Evolutionary conservation across 176 grass and related monocot species (phyloP).

Genomic region (Secale cereale): DNA sequence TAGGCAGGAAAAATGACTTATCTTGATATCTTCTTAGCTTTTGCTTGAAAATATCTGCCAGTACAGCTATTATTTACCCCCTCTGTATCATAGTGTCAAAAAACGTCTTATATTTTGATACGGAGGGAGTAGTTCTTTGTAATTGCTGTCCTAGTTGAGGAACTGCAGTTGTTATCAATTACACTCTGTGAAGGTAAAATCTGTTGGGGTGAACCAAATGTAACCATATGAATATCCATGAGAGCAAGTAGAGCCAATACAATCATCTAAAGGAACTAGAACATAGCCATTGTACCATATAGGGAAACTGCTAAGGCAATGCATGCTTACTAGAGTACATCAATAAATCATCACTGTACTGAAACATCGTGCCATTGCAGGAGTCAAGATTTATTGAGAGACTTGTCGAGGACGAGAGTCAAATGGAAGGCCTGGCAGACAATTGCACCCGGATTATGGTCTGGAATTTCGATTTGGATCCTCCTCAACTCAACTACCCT

Average conservation of each 20-base stretch:
- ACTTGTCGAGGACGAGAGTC: slow-evolving; percentile 87
- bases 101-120: no score
- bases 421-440: slow-evolving; percentile 88
- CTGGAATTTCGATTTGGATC: slow-evolving; percentile 70
- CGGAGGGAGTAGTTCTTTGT: not conserved
- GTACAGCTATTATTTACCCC: not conserved
- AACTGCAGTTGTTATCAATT: not conserved
- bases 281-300: slow-evolving; percentile 1
- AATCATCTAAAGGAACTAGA: not conserved
- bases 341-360: slow-evolving; percentile 3
- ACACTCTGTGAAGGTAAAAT: not conserved
- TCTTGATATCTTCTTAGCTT: slow-evolving; percentile 1
- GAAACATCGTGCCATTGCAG: slow-evolving; percentile 52
- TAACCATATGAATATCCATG: not conserved
- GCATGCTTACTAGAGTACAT: not conserved
- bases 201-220: not conserved
- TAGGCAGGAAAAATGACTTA: not conserved
- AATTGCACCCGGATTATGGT: slow-evolving; percentile 84
- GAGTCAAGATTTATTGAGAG: slow-evolving; percentile 81
- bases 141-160: not conserved
- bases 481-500: slow-evolving; percentile 53
- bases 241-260: not conserved
- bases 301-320: not conserved
- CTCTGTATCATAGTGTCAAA: no score
- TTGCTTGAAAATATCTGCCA: not conserved